Conservation (phyloP, 805 yeast genomes). For the Lipomyces mesembrius region DNA sequence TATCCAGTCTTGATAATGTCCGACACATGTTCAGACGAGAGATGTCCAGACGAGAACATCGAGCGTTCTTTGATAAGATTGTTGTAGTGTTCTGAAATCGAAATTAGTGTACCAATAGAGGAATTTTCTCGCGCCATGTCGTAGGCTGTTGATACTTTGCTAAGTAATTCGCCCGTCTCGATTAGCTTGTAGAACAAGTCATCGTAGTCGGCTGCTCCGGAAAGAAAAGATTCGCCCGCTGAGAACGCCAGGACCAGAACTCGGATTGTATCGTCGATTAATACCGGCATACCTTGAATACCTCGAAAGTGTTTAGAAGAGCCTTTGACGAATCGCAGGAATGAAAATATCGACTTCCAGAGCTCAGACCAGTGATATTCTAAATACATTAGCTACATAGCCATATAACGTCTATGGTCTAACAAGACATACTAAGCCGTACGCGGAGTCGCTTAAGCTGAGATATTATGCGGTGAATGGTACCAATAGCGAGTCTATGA, state of each 20-base stretch:
- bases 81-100: conserved; percentile 37
- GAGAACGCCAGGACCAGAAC: conserved; percentile 42
- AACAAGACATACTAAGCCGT: conserved; percentile 18
- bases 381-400: background rate
- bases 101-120: conserved; percentile 28
- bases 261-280: conserved; percentile 36
- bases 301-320: conserved; percentile 14
- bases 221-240: conserved; percentile 44
- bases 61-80: conserved; percentile 28
- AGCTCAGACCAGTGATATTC: conserved; percentile 49
- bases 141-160: conserved; percentile 36
- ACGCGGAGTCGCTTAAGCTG: conserved; percentile 31
- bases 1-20: conserved; percentile 42
- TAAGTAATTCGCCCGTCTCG: conserved; percentile 40
- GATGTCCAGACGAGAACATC: conserved; percentile 18
- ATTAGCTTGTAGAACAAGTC: conserved; percentile 45
- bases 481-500: conserved; percentile 24
- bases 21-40: conserved; percentile 42
- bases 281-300: conserved; percentile 21
- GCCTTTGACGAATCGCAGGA: conserved; percentile 40
- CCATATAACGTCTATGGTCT: background rate
- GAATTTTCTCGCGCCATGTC: conserved; percentile 15
- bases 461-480: conserved; percentile 28
- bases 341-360: conserved; percentile 45
- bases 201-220: conserved; percentile 43